Evolutionary conservation across 2,329 filamentous ascomycete genomes (phyloP), one percentile per base, ranked within the genome.

Genomic region (Ophiostoma pallidulum): DNA sequence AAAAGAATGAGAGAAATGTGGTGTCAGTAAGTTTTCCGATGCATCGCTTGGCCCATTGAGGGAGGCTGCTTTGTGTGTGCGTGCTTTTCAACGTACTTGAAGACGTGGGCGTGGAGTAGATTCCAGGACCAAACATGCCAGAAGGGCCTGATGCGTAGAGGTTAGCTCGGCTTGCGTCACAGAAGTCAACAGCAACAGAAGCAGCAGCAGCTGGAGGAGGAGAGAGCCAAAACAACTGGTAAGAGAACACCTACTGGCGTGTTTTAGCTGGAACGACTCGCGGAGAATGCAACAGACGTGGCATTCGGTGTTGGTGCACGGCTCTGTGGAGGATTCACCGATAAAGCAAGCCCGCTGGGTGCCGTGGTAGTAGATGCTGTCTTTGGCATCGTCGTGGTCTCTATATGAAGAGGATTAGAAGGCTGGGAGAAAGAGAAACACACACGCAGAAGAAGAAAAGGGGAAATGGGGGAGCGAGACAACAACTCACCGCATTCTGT

Each of bases 101-200:
- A 9, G 46, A 48, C 18, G 32, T 10, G 4, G 46, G 33, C 14
- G 46, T 48, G 2, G 40, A 18, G 40, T 48, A 48, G 33, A 48
- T 48, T 9, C 46, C 46, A 3, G 3, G 24, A 4, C 46, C 46
- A 10, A 48, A 42, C 40, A 43, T 41, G 7, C 40, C 33, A 14
- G 3, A 13, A 4, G 9, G 2, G 5, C 7, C 39, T 42, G 22
- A 13, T 16, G 31, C 10, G 4, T 8, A 40, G 37, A 28, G n/a
- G n/a, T n/a, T n/a, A n/a, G n/a, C n/a, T n/a, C n/a, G n/a, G n/a
- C n/a, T n/a, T n/a, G n/a, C n/a, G n/a, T n/a, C n/a, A n/a, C n/a
- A n/a, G n/a, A n/a, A n/a, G n/a, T n/a, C n/a, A n/a, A n/a, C n/a
- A n/a, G n/a, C n/a, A n/a, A n/a, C n/a, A n/a, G n/a, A n/a, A n/a